phyloP scores from a whole-genome alignment of 176 grass and related monocot species.

The Bromus sterilis region DNA sequence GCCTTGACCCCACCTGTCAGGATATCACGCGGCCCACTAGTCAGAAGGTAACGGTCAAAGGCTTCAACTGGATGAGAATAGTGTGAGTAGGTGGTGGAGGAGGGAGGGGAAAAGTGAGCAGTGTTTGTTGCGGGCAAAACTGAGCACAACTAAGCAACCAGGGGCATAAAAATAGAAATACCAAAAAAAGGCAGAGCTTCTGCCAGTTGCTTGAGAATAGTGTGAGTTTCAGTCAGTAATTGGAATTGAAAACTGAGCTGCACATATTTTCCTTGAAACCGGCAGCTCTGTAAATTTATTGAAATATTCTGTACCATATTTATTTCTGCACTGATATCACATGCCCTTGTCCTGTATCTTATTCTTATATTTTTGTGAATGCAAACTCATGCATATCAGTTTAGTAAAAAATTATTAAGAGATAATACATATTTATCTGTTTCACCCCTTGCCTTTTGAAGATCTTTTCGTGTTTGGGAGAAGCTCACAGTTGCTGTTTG shows the following conservation, averaged over 20 bases:
- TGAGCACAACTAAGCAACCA: too few species aligned
- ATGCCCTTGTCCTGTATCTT: background rate
- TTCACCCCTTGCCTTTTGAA: constrained; percentile 27
- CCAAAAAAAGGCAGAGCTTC: too few species aligned
- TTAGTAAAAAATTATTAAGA: background rate
- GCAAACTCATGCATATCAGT: background rate
- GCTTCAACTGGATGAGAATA: too few species aligned
- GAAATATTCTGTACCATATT: background rate
- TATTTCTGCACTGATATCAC: background rate
- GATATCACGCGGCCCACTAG: too few species aligned
- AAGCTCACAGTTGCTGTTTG: constrained; percentile 35
- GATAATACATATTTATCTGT: constrained; percentile 3
- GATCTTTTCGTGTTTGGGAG: constrained; percentile 12
- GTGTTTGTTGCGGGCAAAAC: too few species aligned
- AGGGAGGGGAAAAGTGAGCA: too few species aligned
- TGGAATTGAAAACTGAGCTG: background rate
- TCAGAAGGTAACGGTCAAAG: too few species aligned
- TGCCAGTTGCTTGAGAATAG: too few species aligned
- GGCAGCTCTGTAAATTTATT: background rate
- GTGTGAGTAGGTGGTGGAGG: too few species aligned
- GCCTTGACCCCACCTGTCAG: too few species aligned
- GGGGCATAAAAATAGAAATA: too few species aligned
- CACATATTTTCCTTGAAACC: background rate
- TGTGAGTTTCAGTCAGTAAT: background rate
- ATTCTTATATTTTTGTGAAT: background rate